Evolutionary conservation across 108 stramenopile genomes (phyloP), one percentile per base, ranked within the genome.

Genomic region (Schizochytrium sp.): DNA sequence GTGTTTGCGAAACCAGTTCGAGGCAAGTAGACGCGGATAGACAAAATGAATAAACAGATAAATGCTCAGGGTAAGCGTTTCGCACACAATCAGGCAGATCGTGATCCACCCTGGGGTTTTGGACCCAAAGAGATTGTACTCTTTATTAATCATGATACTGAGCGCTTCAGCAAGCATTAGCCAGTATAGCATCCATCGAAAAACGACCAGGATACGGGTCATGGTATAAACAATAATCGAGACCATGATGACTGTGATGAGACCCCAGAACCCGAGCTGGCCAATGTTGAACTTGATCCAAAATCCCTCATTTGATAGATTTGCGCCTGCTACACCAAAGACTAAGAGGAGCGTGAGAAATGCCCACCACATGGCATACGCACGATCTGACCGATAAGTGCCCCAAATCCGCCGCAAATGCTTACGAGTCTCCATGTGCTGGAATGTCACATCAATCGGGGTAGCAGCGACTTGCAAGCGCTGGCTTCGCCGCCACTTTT

Each of bases 181-280:
- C 73, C 72, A 91, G 88, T 93, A 93, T 3, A 93, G 87, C n/a
- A 93, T 15, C 93, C 92, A 91, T 89, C 92, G 89, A 56, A 90
- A 92, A 42, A 93, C 50, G 49, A 92, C 50, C 4, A 72, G 50
- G 56, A 93, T 88, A 38, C 89, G 90, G n/a, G 59, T 88, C 2
- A 83, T 13, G 50, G 72, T 76, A 4, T 60, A 56, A 3, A 59
- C 76, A 42, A 93, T 72, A 4, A 93, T 72, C 13, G 88, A 45
- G 44, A 87, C 89, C 17, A 91, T 61, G 41, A 92, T 46, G 69
- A 91, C 55, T 3, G 83, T 72, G 12, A 91, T 57, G 38, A 91
- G 57, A 17, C 91, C 49, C 89, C 89, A 92, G 12, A 88, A 56
- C 10, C 61, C 72, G 50, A 93, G 69, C 49, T 72, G 60, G 42